Evolutionary conservation across 2,329 filamentous ascomycete species (phyloP).

Genomic region (Fusarium sp.): DNA sequence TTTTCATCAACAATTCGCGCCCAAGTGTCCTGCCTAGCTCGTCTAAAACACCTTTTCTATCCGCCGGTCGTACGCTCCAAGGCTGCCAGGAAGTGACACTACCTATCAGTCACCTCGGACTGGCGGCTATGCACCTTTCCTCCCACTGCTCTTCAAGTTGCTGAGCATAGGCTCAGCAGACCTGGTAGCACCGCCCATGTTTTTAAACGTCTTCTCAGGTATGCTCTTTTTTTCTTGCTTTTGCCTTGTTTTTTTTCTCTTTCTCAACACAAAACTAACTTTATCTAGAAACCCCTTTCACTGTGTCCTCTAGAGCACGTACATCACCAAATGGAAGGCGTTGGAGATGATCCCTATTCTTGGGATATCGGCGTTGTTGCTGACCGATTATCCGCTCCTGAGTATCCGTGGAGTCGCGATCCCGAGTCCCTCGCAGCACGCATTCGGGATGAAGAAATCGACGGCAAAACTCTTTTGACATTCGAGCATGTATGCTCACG

Average conservation of each 20-base stretch:
- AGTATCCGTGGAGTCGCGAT: conserved; percentile 65
- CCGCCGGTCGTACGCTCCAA: not conserved
- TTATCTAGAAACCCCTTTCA: conserved; percentile 8
- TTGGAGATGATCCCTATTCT: conserved; percentile 73
- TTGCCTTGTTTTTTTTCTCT: not conserved
- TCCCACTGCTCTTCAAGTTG: conserved; percentile 8
- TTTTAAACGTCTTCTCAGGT: conserved; percentile 15
- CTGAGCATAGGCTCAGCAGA: conserved; percentile 36
- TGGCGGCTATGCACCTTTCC: conserved; percentile 39
- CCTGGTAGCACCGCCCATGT: conserved; percentile 26
- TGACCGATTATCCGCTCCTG: conserved; percentile 70
- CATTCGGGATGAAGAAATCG: conserved; percentile 73
- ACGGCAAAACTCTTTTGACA: conserved; percentile 74
- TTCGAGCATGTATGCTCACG: conserved; percentile 65
- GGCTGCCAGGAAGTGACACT: not conserved
- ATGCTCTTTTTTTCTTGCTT: not conserved
- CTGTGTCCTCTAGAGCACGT: conserved; percentile 10
- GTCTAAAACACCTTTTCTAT: not conserved
- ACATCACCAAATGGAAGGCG: conserved; percentile 46
- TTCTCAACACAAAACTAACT: conserved; percentile 1
- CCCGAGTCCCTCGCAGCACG: conserved; percentile 63
- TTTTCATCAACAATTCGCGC: not conserved
- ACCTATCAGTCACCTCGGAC: conserved; percentile 4
- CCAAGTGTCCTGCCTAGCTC: not conserved
- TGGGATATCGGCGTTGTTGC: conserved; percentile 80